Evolutionary conservation across 1,284 basidiomycete species (phyloP), one percentile per base, ranked within the genome.

Genomic region (Apiotrichum montevideense): DNA sequence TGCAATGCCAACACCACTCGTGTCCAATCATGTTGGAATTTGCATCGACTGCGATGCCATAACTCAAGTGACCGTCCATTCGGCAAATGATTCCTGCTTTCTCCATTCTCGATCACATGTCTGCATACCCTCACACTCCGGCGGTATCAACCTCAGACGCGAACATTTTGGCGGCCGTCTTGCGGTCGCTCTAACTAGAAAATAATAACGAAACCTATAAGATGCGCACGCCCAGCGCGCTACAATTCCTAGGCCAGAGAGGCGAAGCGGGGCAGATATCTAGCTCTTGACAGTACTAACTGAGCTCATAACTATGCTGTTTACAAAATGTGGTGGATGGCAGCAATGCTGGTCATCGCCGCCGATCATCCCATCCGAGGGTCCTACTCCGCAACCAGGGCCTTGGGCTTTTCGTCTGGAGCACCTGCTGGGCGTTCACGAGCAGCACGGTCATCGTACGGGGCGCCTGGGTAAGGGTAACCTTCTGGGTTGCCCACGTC

Each of bases 341-440:
- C 7, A 15, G 46, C 35, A 35, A 39, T 13, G 21, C 21, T 21
- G 21, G 21, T 21, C 21, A 21, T 21, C 21, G 21, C 21, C 21
- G 21, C 21, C 21, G 21, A 21, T 21, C 21, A 21, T 21, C 21
- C 21, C 21, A 21, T 21, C 21, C 21, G 21, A 21, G 21, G 21
- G 21, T 21, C 15, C 35, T 53, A 54, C 52, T 54, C 52, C 8
- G 52, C 52, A 7, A 54, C 46, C 2, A 54, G 52, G 6, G 45
- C 46, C 34, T 54, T 54, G n/a, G 40, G 40, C 40, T 54, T 48
- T 8, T 47, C 39, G 41, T 47, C 52, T 9, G 50, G 29, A 9
- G 13, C 40, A 7, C 33, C 46, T 9, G 35, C 47, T 1, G 52
- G 46, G 6, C 46, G 46, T 5, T 54, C 52, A 11, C 40, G 39